phyloP scores from a whole-genome alignment of 768 basidiomycete species.

The Lentinula aciculospora region DNA sequence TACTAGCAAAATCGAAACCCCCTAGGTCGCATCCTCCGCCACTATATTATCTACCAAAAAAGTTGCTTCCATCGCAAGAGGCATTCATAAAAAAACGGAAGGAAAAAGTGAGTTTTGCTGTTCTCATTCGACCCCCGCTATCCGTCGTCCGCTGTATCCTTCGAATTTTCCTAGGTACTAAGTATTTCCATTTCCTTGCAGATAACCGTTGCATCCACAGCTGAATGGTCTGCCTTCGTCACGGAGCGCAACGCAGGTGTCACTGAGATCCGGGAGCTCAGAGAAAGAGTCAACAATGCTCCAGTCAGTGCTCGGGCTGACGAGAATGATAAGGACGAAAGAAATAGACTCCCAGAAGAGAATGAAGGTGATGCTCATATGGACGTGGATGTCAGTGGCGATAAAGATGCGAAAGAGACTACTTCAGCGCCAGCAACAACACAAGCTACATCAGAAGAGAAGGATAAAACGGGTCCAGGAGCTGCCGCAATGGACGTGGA shows the following conservation, averaged over 20 bases:
- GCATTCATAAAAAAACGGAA: conserved; percentile 58
- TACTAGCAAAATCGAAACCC: conserved; percentile 34
- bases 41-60: conserved; percentile 69
- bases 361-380: conserved; percentile 23
- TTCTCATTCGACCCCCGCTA: too few relatives aligned
- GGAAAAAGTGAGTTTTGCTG: conserved; percentile 54
- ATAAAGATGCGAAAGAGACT: background rate
- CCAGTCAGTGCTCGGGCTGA: conserved; percentile 28
- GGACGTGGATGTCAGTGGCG: conserved; percentile 16
- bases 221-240: conserved; percentile 63
- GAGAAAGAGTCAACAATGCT: conserved; percentile 54
- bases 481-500: conserved; percentile 32
- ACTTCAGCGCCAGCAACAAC: background rate
- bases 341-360: conserved; percentile 5
- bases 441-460: conserved; percentile 14
- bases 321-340: conserved; percentile 12
- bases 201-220: conserved; percentile 58
- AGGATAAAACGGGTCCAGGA: conserved; percentile 30
- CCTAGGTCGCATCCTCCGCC: conserved; percentile 70
- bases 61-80: conserved; percentile 66
- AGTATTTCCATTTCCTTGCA: conserved; percentile 24
- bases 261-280: conserved; percentile 55
- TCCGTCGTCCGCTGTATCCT: background rate
- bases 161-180: background rate
- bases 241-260: conserved; percentile 54